phyloP scores from a whole-genome alignment of 768 basidiomycete genomes.

The Tylopilus sp. region DNA sequence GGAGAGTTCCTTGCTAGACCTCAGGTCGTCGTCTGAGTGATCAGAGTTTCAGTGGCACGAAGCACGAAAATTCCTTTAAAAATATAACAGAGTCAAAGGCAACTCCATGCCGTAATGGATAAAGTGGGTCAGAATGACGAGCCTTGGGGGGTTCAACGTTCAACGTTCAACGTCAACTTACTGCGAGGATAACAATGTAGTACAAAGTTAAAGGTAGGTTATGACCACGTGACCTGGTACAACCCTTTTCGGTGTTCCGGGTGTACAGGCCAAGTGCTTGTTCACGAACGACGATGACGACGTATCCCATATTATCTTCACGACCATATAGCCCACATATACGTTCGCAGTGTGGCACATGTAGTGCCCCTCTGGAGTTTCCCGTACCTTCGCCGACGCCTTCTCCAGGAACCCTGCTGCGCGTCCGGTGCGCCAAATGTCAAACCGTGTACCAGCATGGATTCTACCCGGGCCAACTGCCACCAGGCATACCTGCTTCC shows the following conservation, averaged over 20 bases:
- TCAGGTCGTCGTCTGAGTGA: too few relatives aligned
- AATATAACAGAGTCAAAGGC: too few relatives aligned
- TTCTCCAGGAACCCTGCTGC: slow-evolving; percentile 54
- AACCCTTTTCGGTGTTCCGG: slow-evolving; percentile 3
- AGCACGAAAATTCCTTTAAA: too few relatives aligned
- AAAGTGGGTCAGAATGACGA: too few relatives aligned
- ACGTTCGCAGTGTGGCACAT: slow-evolving; percentile 56
- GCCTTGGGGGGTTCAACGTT: too few relatives aligned
- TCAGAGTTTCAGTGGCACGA: too few relatives aligned
- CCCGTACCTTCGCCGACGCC: slow-evolving; percentile 58
- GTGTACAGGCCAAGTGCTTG: background rate
- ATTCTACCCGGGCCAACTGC: slow-evolving; percentile 65
- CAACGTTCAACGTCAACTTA: too few relatives aligned
- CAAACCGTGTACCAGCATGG: slow-evolving; percentile 54
- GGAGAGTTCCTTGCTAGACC: too few relatives aligned
- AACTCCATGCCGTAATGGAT: too few relatives aligned
- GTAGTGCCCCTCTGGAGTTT: slow-evolving; percentile 61
- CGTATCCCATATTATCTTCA: slow-evolving; percentile 55
- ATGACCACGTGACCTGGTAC: slow-evolving; percentile 16
- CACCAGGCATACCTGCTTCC: slow-evolving; percentile 21
- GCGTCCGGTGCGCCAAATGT: slow-evolving; percentile 71
- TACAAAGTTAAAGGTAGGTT: too few relatives aligned
- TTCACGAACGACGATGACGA: slow-evolving; percentile 38
- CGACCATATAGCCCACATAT: slow-evolving; percentile 67
- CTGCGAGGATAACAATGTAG: too few relatives aligned